Base-by-base conservation (phyloP, 2,329 filamentous ascomycete genomes). In the Exophiala spinifera region DNA sequence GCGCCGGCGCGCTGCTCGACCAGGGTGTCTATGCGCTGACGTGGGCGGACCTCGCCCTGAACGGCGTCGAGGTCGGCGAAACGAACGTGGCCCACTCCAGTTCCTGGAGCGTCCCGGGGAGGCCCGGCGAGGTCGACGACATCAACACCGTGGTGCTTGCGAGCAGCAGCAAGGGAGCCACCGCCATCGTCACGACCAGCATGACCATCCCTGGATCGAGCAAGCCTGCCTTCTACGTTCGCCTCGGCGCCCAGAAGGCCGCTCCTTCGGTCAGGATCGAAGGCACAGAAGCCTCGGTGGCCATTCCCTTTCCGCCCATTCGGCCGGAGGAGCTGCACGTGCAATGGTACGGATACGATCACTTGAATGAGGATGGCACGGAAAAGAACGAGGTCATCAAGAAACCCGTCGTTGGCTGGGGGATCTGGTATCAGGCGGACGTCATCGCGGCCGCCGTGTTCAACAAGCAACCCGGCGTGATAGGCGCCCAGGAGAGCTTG, bases 1-100 rank as follows among this genome's bases (percentile, higher is more conserved):
- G 90, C 0, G 91, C 90, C 25, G 91, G 91, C 49, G 87, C 86
- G 2, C 75, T 95, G 51, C 79, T 95, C 47, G 90, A 95, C 70
- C 73, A 95, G 53, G 91, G 91, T 58, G 87, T 95, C 70, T 95
- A 96, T 75, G 84, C 88, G 39, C 73, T 95, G 59, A 95, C 89
- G 28, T 95, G 90, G 90, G 81, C 33, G 15, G 63, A 65, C 54
- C 42, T 64, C 53, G 63, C 62, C 21, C 55, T 92, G 3, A 74
- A 84, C 8, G 80, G 84, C 1, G 81, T 87, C 49, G 57, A 33
- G 48, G 53, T 54, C 37, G 56, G 19, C 20, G 34, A 47, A 13
- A 62, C 57, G 20, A 52, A 57, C 36, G 64, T 65, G 40, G 54
- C 57, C 23, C 56, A 64, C 55, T 59, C 61, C 20, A 59, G 57